These are phyloP conservation scores for Dryadomyces quercivorus DNA, from an alignment of 2,329 filamentous ascomycete species.

Conservation along the genomic window DNA sequence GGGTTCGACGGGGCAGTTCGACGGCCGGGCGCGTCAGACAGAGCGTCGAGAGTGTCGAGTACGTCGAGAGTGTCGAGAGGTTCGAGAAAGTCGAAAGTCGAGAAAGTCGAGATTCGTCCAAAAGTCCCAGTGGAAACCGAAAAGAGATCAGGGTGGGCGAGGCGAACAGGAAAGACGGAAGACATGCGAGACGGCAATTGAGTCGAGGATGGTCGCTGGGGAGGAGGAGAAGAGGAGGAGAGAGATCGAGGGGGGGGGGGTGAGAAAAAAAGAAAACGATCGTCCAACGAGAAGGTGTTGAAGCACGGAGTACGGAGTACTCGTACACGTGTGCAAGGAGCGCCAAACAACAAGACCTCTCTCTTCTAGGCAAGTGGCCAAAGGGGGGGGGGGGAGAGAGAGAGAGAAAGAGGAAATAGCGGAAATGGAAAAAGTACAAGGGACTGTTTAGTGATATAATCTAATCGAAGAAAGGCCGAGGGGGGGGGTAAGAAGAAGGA, in stretches of 20 bases:
- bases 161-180: neutral
- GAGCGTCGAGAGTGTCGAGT: neutral
- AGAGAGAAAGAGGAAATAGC: neutral
- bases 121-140: neutral
- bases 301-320: neutral
- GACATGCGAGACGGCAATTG: neutral
- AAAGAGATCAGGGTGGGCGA: neutral
- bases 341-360: neutral
- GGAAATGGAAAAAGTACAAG: conserved; percentile 1
- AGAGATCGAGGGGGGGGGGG: neutral
- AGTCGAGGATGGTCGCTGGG: neutral
- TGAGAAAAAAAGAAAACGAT: neutral
- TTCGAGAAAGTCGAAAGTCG: neutral
- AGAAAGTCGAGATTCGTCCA: neutral
- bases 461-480: neutral
- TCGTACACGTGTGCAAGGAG: neutral
- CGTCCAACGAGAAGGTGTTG: neutral
- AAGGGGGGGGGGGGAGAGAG: neutral
- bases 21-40: no score
- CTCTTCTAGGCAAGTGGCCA: neutral
- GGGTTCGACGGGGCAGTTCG: no score
- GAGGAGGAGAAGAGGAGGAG: neutral
- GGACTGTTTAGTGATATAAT: no score
- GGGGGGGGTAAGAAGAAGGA: neutral
- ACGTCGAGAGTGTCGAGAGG: neutral